Evolutionary conservation across 2,329 filamentous ascomycete species (phyloP).

Genomic region (Colletotrichum tanaceti): DNA sequence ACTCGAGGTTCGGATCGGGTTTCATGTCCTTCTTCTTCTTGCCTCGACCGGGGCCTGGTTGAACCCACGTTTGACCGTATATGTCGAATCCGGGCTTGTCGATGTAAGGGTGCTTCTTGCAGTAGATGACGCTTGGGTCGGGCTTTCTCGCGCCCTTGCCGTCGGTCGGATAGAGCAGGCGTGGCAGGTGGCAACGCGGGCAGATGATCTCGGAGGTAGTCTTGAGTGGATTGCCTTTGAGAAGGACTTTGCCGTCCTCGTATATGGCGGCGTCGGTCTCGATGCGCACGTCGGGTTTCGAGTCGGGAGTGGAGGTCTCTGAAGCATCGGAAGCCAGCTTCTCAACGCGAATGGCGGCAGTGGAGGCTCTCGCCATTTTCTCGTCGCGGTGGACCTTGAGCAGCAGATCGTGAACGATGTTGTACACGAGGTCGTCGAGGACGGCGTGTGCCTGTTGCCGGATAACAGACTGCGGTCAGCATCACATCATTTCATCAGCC

Average conservation of each 20-base stretch:
- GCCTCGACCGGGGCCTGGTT: slow-evolving; percentile 75
- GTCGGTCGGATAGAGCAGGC: slow-evolving; percentile 78
- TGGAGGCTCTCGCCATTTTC: slow-evolving; percentile 76
- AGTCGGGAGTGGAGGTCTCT: slow-evolving; percentile 64
- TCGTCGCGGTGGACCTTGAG: slow-evolving; percentile 82
- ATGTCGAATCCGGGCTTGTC: slow-evolving; percentile 82
- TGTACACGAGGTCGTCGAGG: slow-evolving; percentile 80
- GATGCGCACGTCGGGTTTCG: slow-evolving; percentile 66
- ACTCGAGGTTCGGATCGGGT: slow-evolving; percentile 62
- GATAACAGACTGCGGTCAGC: slow-evolving; percentile 30
- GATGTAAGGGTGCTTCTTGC: slow-evolving; percentile 82
- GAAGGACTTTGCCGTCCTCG: slow-evolving; percentile 74
- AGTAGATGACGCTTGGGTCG: slow-evolving; percentile 77
- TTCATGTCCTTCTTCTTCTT: slow-evolving; percentile 85
- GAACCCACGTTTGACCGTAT: slow-evolving; percentile 84
- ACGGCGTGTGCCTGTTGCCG: slow-evolving; percentile 68
- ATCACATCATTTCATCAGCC: slow-evolving; percentile 16
- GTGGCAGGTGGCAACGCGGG: slow-evolving; percentile 78
- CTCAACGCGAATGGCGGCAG: slow-evolving; percentile 73
- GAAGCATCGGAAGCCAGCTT: slow-evolving; percentile 68
- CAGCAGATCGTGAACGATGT: slow-evolving; percentile 79
- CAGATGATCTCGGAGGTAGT: slow-evolving; percentile 79
- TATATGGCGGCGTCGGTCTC: slow-evolving; percentile 77
- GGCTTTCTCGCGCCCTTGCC: slow-evolving; percentile 74
- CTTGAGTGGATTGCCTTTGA: slow-evolving; percentile 79